Evolutionary conservation across 2,329 filamentous ascomycete genomes (phyloP), one percentile per base, ranked within the genome.

Genomic region (Botrytis sinoallii): DNA sequence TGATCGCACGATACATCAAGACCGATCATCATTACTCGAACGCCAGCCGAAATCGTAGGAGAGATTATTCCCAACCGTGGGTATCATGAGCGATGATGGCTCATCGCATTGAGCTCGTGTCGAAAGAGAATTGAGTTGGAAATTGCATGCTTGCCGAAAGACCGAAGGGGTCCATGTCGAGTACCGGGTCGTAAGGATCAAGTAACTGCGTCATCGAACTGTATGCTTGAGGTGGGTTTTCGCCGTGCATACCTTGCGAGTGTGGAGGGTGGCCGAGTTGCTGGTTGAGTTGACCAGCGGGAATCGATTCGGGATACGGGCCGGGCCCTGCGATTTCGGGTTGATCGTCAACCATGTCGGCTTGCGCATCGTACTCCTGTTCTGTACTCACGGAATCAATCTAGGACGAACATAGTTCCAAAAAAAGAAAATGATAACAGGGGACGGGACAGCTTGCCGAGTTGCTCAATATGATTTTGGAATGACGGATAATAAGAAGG

Each of bases 81-180:
- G 79, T 81, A 81, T 81, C 77, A 76, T 75, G 74, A 70, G 42
- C 57, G 57, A 65, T 73, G 72, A 75, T 55, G 16, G 18, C 76
- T 81, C 73, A 82, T 77, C 80, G 78, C 80, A 82, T 81, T 63
- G 80, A 81, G 71, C 80, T 82, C 67, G 80, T 81, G 75, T 91
- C 89, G 81, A 93, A 94, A 70, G 90, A 89, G 82, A 95, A 96
- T 73, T 93, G 92, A 2, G 92, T 93, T 18, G 94, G 94, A 79
- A 97, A 97, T 77, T 95, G 93, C 95, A 97, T 97, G 84, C 93
- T 97, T 52, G 95, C 95, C 74, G 93, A 95, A 70, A 98, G 86
- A 20, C 95, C 95, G 79, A 98, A 98, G 0, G 95, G 95, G 82
- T 98, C 95, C 83, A 94, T 93, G 81, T 98, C 95, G 67, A 97